phyloP scores from a whole-genome alignment of 305 asterid species.

The Fraxinus albicans region DNA sequence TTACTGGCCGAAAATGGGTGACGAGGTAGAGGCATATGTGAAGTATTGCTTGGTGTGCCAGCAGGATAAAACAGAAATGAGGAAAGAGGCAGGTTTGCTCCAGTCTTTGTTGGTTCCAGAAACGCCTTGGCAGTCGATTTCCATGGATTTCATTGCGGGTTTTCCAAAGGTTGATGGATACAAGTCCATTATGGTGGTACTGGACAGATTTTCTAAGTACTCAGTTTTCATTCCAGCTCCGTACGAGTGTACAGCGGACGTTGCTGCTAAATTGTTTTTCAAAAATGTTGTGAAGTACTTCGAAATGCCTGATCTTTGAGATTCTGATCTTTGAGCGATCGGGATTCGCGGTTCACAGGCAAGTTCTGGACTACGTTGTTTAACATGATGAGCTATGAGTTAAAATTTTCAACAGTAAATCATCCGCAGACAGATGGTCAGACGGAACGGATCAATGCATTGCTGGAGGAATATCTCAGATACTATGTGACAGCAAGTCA shows the following conservation, averaged over 20 bases:
- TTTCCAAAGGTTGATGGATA: neutral
- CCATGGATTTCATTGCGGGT: neutral
- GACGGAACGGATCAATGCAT: neutral
- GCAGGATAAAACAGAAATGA: neutral
- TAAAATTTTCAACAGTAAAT: neutral
- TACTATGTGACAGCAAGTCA: neutral
- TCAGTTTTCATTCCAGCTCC: neutral
- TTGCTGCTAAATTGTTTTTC: neutral
- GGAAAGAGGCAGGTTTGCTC: neutral
- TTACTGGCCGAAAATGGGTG: no score
- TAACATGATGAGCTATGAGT: neutral
- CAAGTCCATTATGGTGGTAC: neutral
- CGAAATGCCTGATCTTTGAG: no score
- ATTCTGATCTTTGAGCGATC: no score
- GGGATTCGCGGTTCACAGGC: neutral
- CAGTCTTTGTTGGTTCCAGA: neutral
- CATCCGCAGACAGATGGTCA: neutral
- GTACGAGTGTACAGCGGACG: neutral
- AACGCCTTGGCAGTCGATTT: neutral
- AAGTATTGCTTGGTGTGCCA: neutral
- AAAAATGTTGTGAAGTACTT: neutral
- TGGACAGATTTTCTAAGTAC: neutral
- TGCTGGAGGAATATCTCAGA: neutral
- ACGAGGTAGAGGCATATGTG: no score
- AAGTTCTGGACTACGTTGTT: neutral